Evolutionary conservation across 225 moss, liverwort and hornwort species (phyloP), one percentile per base, ranked within the genome.

Genomic region (Sphagnum tenellum): DNA sequence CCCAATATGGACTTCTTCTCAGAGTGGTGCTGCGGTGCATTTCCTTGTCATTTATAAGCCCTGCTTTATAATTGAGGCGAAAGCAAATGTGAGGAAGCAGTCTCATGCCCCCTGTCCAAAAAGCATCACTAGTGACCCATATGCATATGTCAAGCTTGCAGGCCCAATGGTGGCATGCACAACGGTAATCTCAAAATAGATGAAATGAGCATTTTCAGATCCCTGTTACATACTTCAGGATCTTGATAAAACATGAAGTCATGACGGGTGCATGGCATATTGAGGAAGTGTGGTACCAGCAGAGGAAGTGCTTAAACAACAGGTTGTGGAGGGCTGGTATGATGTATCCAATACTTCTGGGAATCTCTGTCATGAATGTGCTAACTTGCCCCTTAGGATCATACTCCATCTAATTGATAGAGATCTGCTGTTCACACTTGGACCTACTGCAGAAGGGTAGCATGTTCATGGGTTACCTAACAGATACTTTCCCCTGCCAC

Each of bases 1-100:
- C 89, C 91, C 3, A 95, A 95, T 71, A 91, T 91, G 94, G 91
- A 95, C 73, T 0, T 84, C 48, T 29, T 88, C n/a, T 91, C 89
- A 1, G 89, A 91, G 60, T 88, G 76, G 73, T 64, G 86, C 0
- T 78, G 88, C 8, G 88, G 88, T 63, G 66, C 65, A 8, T 82
- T 79, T 64, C 72, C 89, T 1, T 76, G 83, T 4, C 83, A 65
- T 79, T 8, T 91, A 76, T 66, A 74, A 82, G 69, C 55, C 67
- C 3, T 83, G 87, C 5, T 74, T 86, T 14, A 45, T 9, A 69
- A 86, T 29, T 29, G 29, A 71, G 64, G 49, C 74, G 3, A 58
- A 64, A 44, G 9, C 60, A 14, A 78, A 82, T 51, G 53, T 53
- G 65, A 55, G 60, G 50, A 75, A 77, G 73, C 76, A 6, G 0